Conservation (phyloP, 805 yeast species). For the Metschnikowia shivogae region DNA sequence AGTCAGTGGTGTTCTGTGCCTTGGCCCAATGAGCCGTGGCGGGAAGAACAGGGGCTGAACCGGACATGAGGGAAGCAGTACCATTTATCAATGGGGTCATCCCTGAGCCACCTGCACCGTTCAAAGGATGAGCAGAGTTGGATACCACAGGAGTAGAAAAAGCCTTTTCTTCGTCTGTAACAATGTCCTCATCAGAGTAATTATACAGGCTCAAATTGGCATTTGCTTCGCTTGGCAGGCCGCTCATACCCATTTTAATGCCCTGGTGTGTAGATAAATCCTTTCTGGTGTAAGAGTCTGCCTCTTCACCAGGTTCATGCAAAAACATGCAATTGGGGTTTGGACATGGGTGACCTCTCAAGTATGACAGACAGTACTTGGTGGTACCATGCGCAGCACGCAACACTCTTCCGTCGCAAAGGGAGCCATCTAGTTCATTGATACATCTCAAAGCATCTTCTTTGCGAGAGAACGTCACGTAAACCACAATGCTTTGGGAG, state of each 20-base stretch:
- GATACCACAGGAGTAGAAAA: neutral
- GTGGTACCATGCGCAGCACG: conserved; percentile 98
- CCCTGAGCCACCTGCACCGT: conserved; percentile 2
- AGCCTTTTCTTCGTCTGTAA: conserved; percentile 10
- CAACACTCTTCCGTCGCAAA: conserved; percentile 84
- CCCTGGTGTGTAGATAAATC: conserved; percentile 76
- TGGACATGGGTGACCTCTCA: conserved; percentile 94
- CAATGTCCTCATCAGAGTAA: conserved; percentile 12
- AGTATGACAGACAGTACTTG: conserved; percentile 93
- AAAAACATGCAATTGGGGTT: conserved; percentile 98
- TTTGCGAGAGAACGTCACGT: conserved; percentile 86
- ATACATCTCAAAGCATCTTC: conserved; percentile 96
- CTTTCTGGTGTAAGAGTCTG: conserved; percentile 91
- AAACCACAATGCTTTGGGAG: conserved; percentile 85
- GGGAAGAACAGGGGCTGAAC: conserved; percentile 50
- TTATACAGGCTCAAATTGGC: conserved; percentile 13
- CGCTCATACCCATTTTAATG: conserved; percentile 51
- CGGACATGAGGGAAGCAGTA: conserved; percentile 6
- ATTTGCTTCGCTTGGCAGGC: conserved; percentile 18
- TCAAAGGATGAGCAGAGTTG: conserved; percentile 2
- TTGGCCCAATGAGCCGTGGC: conserved; percentile 42
- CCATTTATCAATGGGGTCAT: conserved; percentile 6
- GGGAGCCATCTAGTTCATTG: conserved; percentile 85
- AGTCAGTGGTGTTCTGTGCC: conserved; percentile 16
- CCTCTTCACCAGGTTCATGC: conserved; percentile 99